Conservation (phyloP, 805 yeast species). For the Pichia californica region DNA sequence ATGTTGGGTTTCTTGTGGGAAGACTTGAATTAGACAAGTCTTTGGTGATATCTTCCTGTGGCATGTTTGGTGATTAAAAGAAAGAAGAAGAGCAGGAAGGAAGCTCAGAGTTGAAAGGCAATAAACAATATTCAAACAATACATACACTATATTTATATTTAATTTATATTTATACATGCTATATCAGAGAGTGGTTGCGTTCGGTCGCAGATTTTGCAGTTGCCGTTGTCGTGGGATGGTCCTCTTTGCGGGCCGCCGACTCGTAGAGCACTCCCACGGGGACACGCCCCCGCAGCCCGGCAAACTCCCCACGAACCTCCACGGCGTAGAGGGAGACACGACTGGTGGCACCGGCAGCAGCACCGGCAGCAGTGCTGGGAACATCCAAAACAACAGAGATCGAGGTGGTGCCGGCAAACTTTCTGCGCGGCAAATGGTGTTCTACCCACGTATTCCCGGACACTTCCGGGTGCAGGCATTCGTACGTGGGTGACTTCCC, state of each 20-base stretch:
- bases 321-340: slow-evolving; percentile 45
- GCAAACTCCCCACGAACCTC: slow-evolving; percentile 74
- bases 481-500: slow-evolving; percentile 15
- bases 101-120: no score
- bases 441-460: no score
- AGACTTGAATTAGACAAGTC: no score
- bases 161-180: no score
- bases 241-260: slow-evolving; percentile 91
- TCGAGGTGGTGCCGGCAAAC: slow-evolving; percentile 61
- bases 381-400: slow-evolving; percentile 63
- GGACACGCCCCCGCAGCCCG: slow-evolving; percentile 27
- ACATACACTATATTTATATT: no score
- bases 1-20: no score
- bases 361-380: slow-evolving; percentile 39
- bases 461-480: background rate
- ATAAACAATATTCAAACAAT: no score
- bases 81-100: no score
- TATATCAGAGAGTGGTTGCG: background rate
- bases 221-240: slow-evolving; percentile 37
- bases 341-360: background rate
- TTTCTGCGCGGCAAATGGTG: slow-evolving; percentile 70
- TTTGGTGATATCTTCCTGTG: no score
- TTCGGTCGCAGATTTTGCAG: no score
- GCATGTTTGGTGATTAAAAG: no score
- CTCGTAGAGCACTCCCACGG: slow-evolving; percentile 75